These are phyloP conservation scores for Medicago arabica DNA, from an alignment of 306 rosid species.

Conservation along the genomic window DNA sequence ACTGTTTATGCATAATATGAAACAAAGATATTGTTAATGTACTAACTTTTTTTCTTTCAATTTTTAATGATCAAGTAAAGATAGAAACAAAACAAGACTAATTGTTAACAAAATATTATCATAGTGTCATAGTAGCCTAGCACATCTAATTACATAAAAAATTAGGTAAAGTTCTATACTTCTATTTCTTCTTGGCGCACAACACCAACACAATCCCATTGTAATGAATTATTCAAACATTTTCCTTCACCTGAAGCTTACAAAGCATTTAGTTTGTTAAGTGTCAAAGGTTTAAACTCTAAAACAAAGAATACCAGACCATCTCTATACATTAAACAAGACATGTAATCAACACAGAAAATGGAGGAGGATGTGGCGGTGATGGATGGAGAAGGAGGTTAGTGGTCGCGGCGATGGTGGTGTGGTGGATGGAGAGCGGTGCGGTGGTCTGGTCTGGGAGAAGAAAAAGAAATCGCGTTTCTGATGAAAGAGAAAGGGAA, in stretches of 20 bases:
- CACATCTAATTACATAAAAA: slow-evolving; percentile 7
- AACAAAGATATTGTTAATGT: slow-evolving; percentile 24
- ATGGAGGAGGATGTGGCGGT: too few relatives aligned
- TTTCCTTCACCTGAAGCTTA: slow-evolving; percentile 5
- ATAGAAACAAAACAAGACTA: background rate
- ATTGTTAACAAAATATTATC: slow-evolving; percentile 8
- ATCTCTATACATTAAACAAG: background rate
- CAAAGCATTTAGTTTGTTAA: slow-evolving; percentile 21
- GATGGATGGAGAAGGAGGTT: too few relatives aligned
- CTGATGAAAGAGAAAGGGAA: too few relatives aligned
- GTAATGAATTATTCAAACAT: background rate
- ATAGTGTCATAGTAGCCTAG: background rate
- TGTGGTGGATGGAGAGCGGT: too few relatives aligned
- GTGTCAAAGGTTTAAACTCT: background rate
- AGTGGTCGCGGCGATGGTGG: too few relatives aligned
- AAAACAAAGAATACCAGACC: slow-evolving; percentile 6
- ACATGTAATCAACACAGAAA: too few relatives aligned
- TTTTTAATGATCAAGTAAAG: slow-evolving; percentile 1
- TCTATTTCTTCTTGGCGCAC: background rate
- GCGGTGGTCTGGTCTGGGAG: too few relatives aligned
- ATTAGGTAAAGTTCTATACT: slow-evolving; percentile 2
- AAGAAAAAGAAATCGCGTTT: too few relatives aligned
- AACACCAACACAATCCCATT: background rate
- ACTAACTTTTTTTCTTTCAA: background rate
- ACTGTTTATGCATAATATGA: slow-evolving; percentile 30